These are phyloP conservation scores for Thalassiosira hispida DNA, from an alignment of 352 stramenopile genomes.

Conservation along the genomic window DNA sequence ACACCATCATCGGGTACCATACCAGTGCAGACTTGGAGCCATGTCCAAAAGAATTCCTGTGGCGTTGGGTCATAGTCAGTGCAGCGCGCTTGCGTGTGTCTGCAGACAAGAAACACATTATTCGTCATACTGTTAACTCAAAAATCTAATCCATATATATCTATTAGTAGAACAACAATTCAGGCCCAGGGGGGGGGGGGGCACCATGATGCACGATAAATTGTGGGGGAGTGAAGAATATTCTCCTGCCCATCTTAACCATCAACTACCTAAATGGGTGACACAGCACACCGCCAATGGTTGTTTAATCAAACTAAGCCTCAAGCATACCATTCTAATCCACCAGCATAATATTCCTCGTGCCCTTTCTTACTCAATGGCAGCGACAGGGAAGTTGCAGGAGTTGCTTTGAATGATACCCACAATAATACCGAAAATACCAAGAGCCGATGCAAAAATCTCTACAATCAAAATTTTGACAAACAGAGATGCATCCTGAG, in stretches of 20 bases:
- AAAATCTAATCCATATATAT: slow-evolving; percentile 5
- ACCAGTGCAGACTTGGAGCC: too few relatives aligned
- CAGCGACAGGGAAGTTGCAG: slow-evolving; percentile 78
- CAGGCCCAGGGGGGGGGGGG: neutral
- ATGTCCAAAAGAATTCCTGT: too few relatives aligned
- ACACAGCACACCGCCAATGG: neutral
- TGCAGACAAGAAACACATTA: too few relatives aligned
- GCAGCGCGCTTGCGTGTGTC: too few relatives aligned
- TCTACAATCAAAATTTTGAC: slow-evolving; percentile 99
- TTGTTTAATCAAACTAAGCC: slow-evolving; percentile 2
- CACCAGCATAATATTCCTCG: neutral
- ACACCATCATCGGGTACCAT: too few relatives aligned
- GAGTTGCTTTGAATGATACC: slow-evolving; percentile 98
- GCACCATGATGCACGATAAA: neutral
- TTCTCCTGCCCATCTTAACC: neutral
- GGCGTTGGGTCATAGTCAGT: too few relatives aligned
- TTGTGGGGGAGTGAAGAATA: neutral
- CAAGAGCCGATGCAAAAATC: slow-evolving; percentile 99
- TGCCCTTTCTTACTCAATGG: slow-evolving; percentile 33
- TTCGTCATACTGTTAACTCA: too few relatives aligned
- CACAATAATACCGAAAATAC: slow-evolving; percentile 98
- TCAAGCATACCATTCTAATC: neutral
- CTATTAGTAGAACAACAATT: slow-evolving; percentile 23
- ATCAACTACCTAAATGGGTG: neutral
- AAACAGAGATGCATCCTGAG: slow-evolving; percentile 97